These are phyloP conservation scores for Populus euphratica DNA, from an alignment of 345 rosid genomes.

Conservation along the genomic window DNA sequence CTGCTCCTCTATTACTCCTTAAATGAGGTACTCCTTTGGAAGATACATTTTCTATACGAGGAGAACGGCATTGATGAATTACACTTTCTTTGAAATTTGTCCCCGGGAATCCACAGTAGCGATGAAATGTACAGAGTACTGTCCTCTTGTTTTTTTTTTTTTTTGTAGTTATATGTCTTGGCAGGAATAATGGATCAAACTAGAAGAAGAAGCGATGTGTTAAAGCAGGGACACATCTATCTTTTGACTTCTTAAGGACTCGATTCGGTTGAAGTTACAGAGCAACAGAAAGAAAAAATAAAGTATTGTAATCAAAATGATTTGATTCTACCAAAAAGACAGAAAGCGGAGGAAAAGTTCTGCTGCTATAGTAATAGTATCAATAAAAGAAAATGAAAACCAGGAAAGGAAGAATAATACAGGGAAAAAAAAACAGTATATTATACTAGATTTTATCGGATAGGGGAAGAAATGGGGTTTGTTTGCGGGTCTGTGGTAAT, in stretches of 20 bases:
- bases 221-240: neutral
- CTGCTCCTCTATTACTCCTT: neutral
- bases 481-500: slow-evolving; percentile 28
- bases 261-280: slow-evolving; percentile 3
- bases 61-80: neutral
- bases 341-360: neutral
- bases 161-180: neutral
- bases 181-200: neutral
- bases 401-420: neutral
- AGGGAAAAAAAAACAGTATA: neutral
- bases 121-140: neutral
- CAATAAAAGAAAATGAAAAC: neutral
- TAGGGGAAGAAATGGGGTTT: slow-evolving; percentile 22
- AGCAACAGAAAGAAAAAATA: neutral
- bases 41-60: neutral
- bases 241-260: neutral
- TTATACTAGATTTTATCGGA: slow-evolving; percentile 2
- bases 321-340: slow-evolving; percentile 18
- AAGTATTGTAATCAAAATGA: slow-evolving; percentile 14
- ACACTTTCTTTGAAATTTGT: neutral
- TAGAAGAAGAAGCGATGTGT: neutral
- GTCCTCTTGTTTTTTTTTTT: neutral
- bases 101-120: neutral
- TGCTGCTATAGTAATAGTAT: neutral
- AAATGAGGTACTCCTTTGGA: neutral